These are phyloP conservation scores for Exophiala oligosperma DNA, from an alignment of 2,329 filamentous ascomycete species.

Conservation along the genomic window DNA sequence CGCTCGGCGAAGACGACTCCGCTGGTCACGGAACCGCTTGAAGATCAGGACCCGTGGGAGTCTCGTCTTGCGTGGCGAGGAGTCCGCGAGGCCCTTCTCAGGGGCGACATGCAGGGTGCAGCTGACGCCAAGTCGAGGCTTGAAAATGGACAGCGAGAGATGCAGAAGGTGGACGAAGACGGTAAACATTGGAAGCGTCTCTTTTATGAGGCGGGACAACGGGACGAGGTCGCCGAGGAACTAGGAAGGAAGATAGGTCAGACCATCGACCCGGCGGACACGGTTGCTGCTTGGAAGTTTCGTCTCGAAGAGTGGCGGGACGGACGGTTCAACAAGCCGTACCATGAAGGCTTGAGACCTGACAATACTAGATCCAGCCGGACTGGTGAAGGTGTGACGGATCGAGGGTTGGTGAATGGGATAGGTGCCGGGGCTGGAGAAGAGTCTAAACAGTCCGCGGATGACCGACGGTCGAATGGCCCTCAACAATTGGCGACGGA, in stretches of 20 bases:
- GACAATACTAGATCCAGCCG: slow-evolving; percentile 13
- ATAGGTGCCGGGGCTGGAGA: not conserved
- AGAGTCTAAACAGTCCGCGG: not conserved
- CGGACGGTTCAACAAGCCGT: slow-evolving; percentile 18
- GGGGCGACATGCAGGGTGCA: slow-evolving; percentile 80
- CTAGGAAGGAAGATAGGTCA: slow-evolving; percentile 8
- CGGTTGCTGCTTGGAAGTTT: slow-evolving; percentile 21
- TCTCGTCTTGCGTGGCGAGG: slow-evolving; percentile 84
- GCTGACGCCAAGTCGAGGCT: slow-evolving; percentile 81
- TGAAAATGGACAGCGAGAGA: slow-evolving; percentile 80
- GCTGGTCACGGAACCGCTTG: slow-evolving; percentile 69
- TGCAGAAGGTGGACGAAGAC: slow-evolving; percentile 73
- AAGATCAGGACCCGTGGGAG: slow-evolving; percentile 83
- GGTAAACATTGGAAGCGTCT: slow-evolving; percentile 75
- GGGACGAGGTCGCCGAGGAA: slow-evolving; percentile 5
- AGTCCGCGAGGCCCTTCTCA: slow-evolving; percentile 76
- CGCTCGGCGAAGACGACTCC: slow-evolving; percentile 60
- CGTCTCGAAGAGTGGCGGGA: slow-evolving; percentile 12
- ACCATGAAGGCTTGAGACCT: slow-evolving; percentile 18
- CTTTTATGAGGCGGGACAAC: slow-evolving; percentile 61
- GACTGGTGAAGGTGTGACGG: not conserved
- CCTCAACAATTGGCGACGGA: too few species aligned
- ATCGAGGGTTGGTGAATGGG: too few species aligned
- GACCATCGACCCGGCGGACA: slow-evolving; percentile 11
- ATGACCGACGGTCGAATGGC: too few species aligned